Evolutionary conservation across 768 basidiomycete genomes (phyloP).

Genomic region (Floccularia luteovirens): DNA sequence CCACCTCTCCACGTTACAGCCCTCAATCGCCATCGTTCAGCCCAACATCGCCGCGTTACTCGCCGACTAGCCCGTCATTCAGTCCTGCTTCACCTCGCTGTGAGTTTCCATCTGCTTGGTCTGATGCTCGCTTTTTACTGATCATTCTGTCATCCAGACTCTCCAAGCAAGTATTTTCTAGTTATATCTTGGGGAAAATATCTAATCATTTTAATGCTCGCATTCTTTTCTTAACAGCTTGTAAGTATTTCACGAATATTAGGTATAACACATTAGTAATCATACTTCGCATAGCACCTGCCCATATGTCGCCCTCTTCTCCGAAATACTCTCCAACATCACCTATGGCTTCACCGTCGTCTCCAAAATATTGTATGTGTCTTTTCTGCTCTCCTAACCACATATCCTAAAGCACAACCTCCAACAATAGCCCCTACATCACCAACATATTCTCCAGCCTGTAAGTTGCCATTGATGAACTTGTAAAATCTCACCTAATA

Average conservation of each 20-base stretch:
- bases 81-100: conserved; percentile 91
- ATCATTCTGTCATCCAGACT: conserved; percentile 41
- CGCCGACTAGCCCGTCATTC: conserved; percentile 87
- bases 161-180: conserved; percentile 56
- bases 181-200: conserved; percentile 3
- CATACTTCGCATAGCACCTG: conserved; percentile 45
- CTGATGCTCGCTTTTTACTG: conserved; percentile 9
- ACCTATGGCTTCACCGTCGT: conserved; percentile 82
- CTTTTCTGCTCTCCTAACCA: not conserved
- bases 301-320: conserved; percentile 82
- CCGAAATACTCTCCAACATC: conserved; percentile 94
- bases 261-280: not conserved
- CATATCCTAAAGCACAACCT: conserved; percentile 10
- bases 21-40: conserved; percentile 89
- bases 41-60: conserved; percentile 85
- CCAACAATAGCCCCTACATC: conserved; percentile 65
- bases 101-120: conserved; percentile 28
- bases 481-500: conserved; percentile 2
- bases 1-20: conserved; percentile 78
- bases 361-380: conserved; percentile 83
- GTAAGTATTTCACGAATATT: conserved; percentile 49
- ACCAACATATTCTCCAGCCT: conserved; percentile 82
- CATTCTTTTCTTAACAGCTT: conserved; percentile 33
- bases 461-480: conserved; percentile 36
- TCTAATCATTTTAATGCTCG: conserved; percentile 14